phyloP scores from a whole-genome alignment of 345 rosid species.

The Jatropha curcas region DNA sequence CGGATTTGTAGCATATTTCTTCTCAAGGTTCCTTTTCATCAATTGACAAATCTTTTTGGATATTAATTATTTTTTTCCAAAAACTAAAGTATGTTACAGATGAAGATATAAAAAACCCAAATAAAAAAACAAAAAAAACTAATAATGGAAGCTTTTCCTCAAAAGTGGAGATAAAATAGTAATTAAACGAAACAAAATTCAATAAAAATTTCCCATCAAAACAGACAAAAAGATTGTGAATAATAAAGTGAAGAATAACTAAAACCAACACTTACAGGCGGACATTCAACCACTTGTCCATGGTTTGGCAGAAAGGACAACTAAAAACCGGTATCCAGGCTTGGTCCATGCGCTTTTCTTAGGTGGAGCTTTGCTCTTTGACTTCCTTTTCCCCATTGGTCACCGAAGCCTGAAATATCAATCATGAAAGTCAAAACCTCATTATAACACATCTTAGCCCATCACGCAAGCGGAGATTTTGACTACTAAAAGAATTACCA shows the following conservation, averaged over 20 bases:
- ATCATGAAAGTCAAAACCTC: neutral
- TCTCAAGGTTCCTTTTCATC: neutral
- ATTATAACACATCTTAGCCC: neutral
- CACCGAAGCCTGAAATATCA: slow-evolving; percentile 4
- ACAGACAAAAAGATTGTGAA: neutral
- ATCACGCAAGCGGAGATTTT: neutral
- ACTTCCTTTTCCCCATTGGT: slow-evolving; percentile 93
- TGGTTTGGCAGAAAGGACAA: slow-evolving; percentile 97
- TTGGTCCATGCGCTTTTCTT: slow-evolving; percentile 89
- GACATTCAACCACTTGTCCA: slow-evolving; percentile 86
- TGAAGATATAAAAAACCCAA: neutral
- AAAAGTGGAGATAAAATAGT: neutral
- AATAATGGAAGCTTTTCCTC: neutral
- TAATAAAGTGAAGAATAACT: neutral
- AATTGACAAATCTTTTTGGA: no score
- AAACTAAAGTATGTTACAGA: no score
- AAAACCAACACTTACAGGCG: slow-evolving; percentile 46
- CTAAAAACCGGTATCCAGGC: slow-evolving; percentile 94
- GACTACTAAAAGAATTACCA: neutral
- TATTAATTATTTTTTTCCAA: neutral
- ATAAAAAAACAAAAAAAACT: neutral
- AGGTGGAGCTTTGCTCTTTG: slow-evolving; percentile 89
- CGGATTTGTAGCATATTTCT: neutral
- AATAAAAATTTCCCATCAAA: neutral
- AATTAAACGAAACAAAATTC: neutral